phyloP scores from a whole-genome alignment of 306 rosid species.

The Acmispon strigosus region DNA sequence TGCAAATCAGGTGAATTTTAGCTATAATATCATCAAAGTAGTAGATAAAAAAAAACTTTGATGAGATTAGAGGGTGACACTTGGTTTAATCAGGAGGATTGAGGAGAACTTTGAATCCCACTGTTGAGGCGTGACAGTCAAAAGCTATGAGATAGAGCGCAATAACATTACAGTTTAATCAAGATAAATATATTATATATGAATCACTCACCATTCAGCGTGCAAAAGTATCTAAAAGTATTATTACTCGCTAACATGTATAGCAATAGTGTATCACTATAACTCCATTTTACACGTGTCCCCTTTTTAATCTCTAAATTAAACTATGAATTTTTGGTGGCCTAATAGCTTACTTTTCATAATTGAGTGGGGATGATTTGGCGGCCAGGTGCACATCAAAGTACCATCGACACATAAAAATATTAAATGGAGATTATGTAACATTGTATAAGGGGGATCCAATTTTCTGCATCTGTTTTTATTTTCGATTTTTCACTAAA shows the following conservation, averaged over 20 bases:
- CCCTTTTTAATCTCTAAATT: not conserved
- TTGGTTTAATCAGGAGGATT: conserved; percentile 8
- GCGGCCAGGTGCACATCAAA: not conserved
- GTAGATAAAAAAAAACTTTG: conserved; percentile 40
- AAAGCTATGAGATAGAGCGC: conserved; percentile 68
- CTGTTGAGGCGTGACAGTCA: conserved; percentile 57
- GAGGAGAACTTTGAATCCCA: conserved; percentile 24
- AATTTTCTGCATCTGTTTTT: not conserved
- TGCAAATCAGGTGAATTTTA: not conserved
- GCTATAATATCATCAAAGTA: not conserved
- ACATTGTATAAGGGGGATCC: not conserved
- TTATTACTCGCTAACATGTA: not conserved
- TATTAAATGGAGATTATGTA: not conserved
- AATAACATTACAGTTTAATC: conserved; percentile 27
- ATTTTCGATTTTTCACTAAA: too few species aligned
- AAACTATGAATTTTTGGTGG: not conserved
- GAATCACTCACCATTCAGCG: conserved; percentile 22
- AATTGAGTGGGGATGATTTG: conserved; percentile 27
- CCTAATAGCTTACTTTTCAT: conserved; percentile 8
- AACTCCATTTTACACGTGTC: conserved; percentile 26
- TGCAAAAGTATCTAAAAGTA: not conserved
- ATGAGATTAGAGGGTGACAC: conserved; percentile 38
- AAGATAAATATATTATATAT: not conserved
- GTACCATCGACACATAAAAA: not conserved
- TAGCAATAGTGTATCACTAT: conserved; percentile 8